phyloP scores from a whole-genome alignment of 1,139 yeast species.

The Yamadazyma atlantica region DNA sequence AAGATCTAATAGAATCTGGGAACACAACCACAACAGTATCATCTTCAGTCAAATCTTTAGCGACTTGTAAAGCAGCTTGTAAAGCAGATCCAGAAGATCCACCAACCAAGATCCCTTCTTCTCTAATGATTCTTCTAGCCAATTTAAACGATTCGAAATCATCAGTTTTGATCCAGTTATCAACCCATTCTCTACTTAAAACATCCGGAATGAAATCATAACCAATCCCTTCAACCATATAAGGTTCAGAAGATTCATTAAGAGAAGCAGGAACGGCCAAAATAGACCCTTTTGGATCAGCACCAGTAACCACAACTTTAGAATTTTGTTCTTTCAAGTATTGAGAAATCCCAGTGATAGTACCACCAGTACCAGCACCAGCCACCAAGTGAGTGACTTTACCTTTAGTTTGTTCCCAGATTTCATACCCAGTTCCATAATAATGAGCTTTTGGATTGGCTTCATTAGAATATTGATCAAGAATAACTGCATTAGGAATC shows the following conservation, averaged over 20 bases:
- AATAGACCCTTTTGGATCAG: slow-evolving; percentile 87
- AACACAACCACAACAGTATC: slow-evolving; percentile 79
- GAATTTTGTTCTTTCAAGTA: slow-evolving; percentile 74
- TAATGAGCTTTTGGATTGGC: slow-evolving; percentile 87
- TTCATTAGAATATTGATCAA: slow-evolving; percentile 79
- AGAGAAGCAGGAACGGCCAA: slow-evolving; percentile 79
- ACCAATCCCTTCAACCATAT: slow-evolving; percentile 90
- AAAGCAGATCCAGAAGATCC: slow-evolving; percentile 87
- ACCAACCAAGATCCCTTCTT: slow-evolving; percentile 87
- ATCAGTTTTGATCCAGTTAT: slow-evolving; percentile 84
- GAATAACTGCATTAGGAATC: slow-evolving; percentile 81
- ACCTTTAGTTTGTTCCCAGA: slow-evolving; percentile 79
- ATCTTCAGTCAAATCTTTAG: slow-evolving; percentile 67
- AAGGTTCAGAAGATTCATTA: slow-evolving; percentile 58
- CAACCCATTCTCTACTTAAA: slow-evolving; percentile 64
- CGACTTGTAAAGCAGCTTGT: slow-evolving; percentile 75
- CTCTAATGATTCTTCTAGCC: slow-evolving; percentile 80
- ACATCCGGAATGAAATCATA: slow-evolving; percentile 88
- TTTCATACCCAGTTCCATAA: slow-evolving; percentile 82
- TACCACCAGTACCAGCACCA: slow-evolving; percentile 92
- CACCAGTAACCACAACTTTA: slow-evolving; percentile 65
- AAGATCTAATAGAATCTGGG: slow-evolving; percentile 88
- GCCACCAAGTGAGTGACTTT: slow-evolving; percentile 76
- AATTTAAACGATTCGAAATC: slow-evolving; percentile 78
- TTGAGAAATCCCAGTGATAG: slow-evolving; percentile 74